phyloP scores from a whole-genome alignment of 1,284 basidiomycete genomes.

The Vanrija pseudolonga region DNA sequence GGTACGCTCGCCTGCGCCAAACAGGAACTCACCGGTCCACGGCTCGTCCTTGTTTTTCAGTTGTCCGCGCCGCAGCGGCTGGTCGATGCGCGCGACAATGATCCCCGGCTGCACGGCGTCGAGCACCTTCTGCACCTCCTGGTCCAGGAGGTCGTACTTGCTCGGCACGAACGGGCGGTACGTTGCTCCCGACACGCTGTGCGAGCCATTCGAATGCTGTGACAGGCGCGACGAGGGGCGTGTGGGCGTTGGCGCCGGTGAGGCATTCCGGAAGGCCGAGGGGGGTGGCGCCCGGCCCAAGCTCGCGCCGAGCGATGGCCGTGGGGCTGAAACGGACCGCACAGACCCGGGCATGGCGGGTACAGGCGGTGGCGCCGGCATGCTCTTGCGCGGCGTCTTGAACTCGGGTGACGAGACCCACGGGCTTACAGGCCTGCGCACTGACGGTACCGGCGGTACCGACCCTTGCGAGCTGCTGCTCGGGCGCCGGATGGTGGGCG shows the following conservation, averaged over 20 bases:
- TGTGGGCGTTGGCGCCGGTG: constrained; percentile 25
- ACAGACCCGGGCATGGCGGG: not conserved
- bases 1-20: constrained; percentile 34
- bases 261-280: constrained; percentile 31
- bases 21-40: constrained; percentile 47
- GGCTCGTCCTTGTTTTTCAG: constrained; percentile 32
- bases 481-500: not conserved
- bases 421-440: constrained; percentile 12
- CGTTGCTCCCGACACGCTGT: not conserved
- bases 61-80: constrained; percentile 38
- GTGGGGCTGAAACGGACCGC: not conserved
- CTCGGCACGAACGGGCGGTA: constrained; percentile 34
- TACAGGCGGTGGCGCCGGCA: not conserved
- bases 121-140: constrained; percentile 28
- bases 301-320: constrained; percentile 5
- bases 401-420: constrained; percentile 1
- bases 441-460: not conserved
- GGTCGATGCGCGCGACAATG: constrained; percentile 37
- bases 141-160: constrained; percentile 42
- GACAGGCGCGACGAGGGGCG: constrained; percentile 32
- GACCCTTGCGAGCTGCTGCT: not conserved
- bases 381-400: constrained; percentile 2
- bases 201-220: constrained; percentile 13
- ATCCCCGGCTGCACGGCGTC: constrained; percentile 24
- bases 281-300: constrained; percentile 24